phyloP scores from a whole-genome alignment of 495 filamentous ascomycete genomes.

The Annulohypoxylon nitens region DNA sequence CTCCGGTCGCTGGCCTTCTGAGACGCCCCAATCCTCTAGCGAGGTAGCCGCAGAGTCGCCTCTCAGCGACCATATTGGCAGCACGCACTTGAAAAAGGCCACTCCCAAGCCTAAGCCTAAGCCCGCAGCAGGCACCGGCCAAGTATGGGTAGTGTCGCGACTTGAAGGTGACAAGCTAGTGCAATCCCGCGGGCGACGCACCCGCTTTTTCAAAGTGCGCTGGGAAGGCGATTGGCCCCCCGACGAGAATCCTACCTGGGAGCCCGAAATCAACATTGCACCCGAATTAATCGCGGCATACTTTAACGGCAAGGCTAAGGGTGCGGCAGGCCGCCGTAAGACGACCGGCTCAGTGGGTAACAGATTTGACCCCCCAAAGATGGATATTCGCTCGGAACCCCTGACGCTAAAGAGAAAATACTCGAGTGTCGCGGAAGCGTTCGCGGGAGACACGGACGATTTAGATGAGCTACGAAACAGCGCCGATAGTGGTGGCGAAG shows the following conservation, averaged over 20 bases:
- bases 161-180: slow-evolving; percentile 54
- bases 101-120: slow-evolving; percentile 16
- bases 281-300: slow-evolving; percentile 50
- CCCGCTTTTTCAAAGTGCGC: slow-evolving; percentile 56
- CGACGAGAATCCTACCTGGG: slow-evolving; percentile 63
- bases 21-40: not conserved
- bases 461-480: not conserved
- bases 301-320: slow-evolving; percentile 40
- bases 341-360: not conserved
- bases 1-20: slow-evolving; percentile 25
- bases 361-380: not conserved
- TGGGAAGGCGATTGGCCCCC: slow-evolving; percentile 64
- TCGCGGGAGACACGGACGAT: slow-evolving; percentile 51
- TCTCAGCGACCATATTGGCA: not conserved
- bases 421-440: slow-evolving; percentile 57
- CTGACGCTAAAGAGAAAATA: slow-evolving; percentile 48
- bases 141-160: slow-evolving; percentile 55
- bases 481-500: not conserved
- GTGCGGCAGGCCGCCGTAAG: not conserved
- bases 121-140: slow-evolving; percentile 5
- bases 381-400: slow-evolving; percentile 14
- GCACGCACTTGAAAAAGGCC: slow-evolving; percentile 7
- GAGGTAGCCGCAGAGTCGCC: not conserved
- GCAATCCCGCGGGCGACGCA: slow-evolving; percentile 42
- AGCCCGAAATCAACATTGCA: slow-evolving; percentile 59